Base-by-base conservation (phyloP, 2,329 filamentous ascomycete genomes). In the Ophiostoma angusticollis region DNA sequence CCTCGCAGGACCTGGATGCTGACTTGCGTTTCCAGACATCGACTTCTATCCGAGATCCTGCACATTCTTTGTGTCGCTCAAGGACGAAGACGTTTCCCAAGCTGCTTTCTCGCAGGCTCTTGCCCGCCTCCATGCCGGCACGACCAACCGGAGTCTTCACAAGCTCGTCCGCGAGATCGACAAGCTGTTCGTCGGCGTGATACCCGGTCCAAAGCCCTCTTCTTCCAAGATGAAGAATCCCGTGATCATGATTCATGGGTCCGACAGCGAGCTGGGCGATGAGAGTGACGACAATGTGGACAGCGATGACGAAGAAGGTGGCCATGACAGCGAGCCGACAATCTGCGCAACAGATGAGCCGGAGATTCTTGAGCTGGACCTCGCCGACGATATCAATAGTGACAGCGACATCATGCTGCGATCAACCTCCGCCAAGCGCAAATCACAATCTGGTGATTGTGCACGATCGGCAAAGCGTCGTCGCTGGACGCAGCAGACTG, bases 241-340 rank as follows among this genome's bases (percentile, higher is more conserved):
- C n/a, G n/a, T n/a, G 4, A 29, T 32, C 3, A 18, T 13, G 11
- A 31, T 35, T 11, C 22, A 33, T 7, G 30, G 22, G 4, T 19
- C 14, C 12, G 8, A 14, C 9, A 35, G 39, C 21, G 39, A 35
- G 12, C 13, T 24, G 6, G 17, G 16, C n/a, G 21, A 34, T 12
- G 31, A 29, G 6, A 9, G 27, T 8, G 27, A 29, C 27, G n/a
- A 29, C 4, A 18, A 25, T 17, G 4, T n/a, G n/a, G 8, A 12
- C 28, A 23, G 25, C 3, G 54, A 54, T 18, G 49, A 55, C 14
- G 51, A 41, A 4, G 40, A 43, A n/a, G n/a, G n/a, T n/a, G n/a
- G n/a, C n/a, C n/a, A n/a, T n/a, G n/a, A n/a, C n/a, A n/a, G n/a
- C n/a, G n/a, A n/a, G n/a, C n/a, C n/a, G n/a, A n/a, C n/a, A n/a